phyloP scores from a whole-genome alignment of 2,329 filamentous ascomycete species.

The Penicillium sp. region DNA sequence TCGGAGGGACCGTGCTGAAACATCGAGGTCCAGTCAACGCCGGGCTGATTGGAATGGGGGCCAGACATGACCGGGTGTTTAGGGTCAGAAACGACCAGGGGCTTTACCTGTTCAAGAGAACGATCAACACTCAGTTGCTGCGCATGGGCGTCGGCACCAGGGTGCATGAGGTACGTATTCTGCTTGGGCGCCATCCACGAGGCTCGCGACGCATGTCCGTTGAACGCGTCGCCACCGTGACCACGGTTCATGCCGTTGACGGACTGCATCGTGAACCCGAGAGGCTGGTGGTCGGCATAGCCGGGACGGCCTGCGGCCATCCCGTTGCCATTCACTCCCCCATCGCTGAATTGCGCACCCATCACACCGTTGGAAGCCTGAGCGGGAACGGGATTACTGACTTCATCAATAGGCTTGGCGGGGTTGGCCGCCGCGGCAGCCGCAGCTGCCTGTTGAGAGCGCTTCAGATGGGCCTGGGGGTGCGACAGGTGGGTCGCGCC shows the following conservation, averaged over 20 bases:
- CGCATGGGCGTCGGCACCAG: conserved; percentile 38
- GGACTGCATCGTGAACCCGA: conserved; percentile 41
- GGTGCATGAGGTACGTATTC: conserved; percentile 42
- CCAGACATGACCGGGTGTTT: conserved; percentile 54
- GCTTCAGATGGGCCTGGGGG: conserved; percentile 82
- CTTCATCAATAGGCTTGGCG: conserved; percentile 42
- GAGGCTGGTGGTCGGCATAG: conserved; percentile 40
- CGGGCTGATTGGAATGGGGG: conserved; percentile 55
- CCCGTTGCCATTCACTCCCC: conserved; percentile 40
- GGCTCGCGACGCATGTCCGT: conserved; percentile 36
- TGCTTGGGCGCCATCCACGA: conserved; percentile 44
- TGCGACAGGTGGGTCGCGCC: conserved; percentile 92
- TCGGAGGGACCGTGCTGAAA: conserved; percentile 68
- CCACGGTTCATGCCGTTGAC: conserved; percentile 41
- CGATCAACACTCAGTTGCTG: conserved; percentile 44
- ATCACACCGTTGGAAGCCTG: conserved; percentile 39
- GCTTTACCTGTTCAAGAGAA: conserved; percentile 42
- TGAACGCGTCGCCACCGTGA: conserved; percentile 34
- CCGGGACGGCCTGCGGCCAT: conserved; percentile 37
- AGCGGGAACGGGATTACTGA: conserved; percentile 40
- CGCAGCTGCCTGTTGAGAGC: conserved; percentile 44
- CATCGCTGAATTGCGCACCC: conserved; percentile 41
- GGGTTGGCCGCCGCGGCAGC: conserved; percentile 38
- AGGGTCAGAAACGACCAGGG: conserved; percentile 36
- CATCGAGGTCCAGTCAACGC: conserved; percentile 72